A percentile compares a stretch with the other conserved stretches of the same genome.
phyloP scores from a whole-genome alignment of 2,329 filamentous ascomycete genomes.

The Alternaria solani region DNA sequence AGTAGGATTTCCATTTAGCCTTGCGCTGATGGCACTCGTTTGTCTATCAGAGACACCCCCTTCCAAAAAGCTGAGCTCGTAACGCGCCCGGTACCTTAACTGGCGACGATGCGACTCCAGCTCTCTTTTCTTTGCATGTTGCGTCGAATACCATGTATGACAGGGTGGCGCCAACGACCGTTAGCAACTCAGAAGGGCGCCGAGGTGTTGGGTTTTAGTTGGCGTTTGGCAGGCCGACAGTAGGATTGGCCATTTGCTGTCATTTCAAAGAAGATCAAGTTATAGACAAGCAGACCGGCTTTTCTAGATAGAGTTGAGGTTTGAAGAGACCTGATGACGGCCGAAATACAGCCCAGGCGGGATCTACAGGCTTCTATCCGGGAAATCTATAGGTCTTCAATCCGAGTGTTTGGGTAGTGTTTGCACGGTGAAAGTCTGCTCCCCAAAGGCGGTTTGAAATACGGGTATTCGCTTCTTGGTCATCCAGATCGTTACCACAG shows the following conservation, averaged over 20 bases:
- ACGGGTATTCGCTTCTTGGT: slow-evolving; percentile 23
- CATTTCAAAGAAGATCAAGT: background rate
- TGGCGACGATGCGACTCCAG: background rate
- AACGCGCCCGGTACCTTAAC: background rate
- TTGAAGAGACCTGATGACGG: background rate
- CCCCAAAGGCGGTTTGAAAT: slow-evolving; percentile 29
- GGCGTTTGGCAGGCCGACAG: background rate
- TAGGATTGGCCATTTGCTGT: background rate
- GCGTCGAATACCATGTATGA: background rate
- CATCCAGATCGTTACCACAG: slow-evolving; percentile 35
- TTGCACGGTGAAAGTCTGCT: slow-evolving; percentile 22
- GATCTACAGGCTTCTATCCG: background rate
- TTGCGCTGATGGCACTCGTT: background rate
- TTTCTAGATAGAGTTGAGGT: background rate
- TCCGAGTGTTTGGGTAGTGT: slow-evolving; percentile 9
- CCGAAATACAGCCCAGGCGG: background rate
- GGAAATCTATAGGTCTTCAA: background rate
- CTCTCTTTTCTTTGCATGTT: background rate
- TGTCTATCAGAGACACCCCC: background rate
- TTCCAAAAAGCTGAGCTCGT: background rate
- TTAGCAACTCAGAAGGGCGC: background rate
- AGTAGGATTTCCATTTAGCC: background rate
- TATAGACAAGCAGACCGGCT: background rate
- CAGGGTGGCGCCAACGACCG: background rate
- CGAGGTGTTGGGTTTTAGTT: background rate